Conservation (phyloP, 371 early-diverging fungal species). For the Neoconidiobolus thromboides region DNA sequence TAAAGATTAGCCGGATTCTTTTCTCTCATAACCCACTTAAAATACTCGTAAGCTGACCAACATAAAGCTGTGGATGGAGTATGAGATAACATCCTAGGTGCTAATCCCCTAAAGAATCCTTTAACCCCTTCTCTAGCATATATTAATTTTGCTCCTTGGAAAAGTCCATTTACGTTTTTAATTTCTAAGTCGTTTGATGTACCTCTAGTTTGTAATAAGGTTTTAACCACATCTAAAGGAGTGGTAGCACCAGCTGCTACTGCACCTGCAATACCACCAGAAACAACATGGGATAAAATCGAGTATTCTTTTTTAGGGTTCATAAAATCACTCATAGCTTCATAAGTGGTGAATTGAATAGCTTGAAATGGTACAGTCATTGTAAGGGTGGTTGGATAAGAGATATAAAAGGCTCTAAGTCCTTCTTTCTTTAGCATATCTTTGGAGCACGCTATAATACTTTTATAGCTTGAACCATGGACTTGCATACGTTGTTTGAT, state of each 20-base stretch:
- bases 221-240: constrained; percentile 86
- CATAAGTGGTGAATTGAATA: constrained; percentile 79
- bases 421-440: constrained; percentile 53
- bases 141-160: constrained; percentile 50
- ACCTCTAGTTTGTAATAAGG: constrained; percentile 80
- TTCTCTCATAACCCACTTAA: constrained; percentile 33
- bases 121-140: constrained; percentile 43
- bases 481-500: constrained; percentile 90
- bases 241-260: constrained; percentile 78
- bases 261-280: constrained; percentile 83
- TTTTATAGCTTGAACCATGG: constrained; percentile 32
- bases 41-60: constrained; percentile 83
- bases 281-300: constrained; percentile 62
- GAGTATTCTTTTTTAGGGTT: constrained; percentile 64
- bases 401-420: constrained; percentile 65
- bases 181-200: constrained; percentile 41
- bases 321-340: constrained; percentile 46
- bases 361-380: constrained; percentile 86
- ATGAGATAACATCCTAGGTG: constrained; percentile 65
- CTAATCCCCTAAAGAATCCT: constrained; percentile 69
- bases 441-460: constrained; percentile 40
- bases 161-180: constrained; percentile 43
- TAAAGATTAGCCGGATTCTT: too few relatives aligned
- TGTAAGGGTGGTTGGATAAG: constrained; percentile 74
- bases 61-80: constrained; percentile 87